Conservation (phyloP, 2,329 filamentous ascomycete species). For the Tolypocladium cylindrosporum region DNA sequence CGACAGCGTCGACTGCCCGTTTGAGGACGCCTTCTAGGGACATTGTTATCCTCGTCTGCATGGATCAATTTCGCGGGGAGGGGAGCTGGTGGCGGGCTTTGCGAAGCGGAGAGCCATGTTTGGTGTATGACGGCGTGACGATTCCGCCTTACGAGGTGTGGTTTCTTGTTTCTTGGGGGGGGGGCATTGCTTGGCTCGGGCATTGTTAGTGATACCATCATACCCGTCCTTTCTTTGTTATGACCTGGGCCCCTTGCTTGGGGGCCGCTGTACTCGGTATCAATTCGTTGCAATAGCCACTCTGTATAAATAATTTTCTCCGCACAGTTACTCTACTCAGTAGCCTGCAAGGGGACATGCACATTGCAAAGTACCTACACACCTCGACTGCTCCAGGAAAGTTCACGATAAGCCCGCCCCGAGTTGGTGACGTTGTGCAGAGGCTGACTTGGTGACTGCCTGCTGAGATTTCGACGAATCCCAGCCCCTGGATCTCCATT, state of each 20-base stretch:
- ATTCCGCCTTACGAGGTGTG: constrained; percentile 6
- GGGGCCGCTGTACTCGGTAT: background rate
- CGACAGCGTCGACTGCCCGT: constrained; percentile 88
- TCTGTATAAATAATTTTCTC: background rate
- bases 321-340: background rate
- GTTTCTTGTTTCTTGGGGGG: constrained; percentile 6
- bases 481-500: background rate
- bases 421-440: too few relatives aligned
- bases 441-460: too few relatives aligned
- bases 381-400: too few relatives aligned
- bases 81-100: background rate
- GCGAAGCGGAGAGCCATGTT: constrained; percentile 1
- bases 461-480: background rate
- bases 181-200: constrained; percentile 16
- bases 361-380: too few relatives aligned
- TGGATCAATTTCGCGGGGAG: background rate
- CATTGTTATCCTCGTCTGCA: background rate
- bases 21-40: constrained; percentile 66
- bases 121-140: constrained; percentile 9
- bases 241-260: background rate
- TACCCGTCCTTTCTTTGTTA: constrained; percentile 14
- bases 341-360: too few relatives aligned
- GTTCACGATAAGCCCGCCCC: too few relatives aligned
- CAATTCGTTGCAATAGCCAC: background rate
- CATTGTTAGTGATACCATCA: constrained; percentile 25